phyloP scores from a whole-genome alignment of 352 stramenopile species.

The Pythium dissotocum region DNA sequence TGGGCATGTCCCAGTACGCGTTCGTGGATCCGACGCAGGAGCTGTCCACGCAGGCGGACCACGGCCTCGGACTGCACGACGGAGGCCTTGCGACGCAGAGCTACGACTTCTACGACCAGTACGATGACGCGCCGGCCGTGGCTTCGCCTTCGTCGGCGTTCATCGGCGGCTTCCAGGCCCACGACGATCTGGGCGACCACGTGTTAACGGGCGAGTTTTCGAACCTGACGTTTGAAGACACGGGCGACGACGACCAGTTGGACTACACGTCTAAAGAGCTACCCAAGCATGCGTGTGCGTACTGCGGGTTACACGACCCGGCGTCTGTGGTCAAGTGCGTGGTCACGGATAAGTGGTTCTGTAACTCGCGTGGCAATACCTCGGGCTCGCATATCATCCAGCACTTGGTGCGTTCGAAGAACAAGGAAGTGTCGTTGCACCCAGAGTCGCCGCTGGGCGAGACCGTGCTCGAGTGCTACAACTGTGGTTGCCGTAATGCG shows the following conservation, averaged over 20 bases:
- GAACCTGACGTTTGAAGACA: slow-evolving; percentile 71
- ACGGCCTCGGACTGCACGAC: slow-evolving; percentile 10
- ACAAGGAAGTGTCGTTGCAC: slow-evolving; percentile 91
- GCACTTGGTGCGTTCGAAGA: slow-evolving; percentile 95
- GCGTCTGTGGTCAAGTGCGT: slow-evolving; percentile 97
- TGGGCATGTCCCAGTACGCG: slow-evolving; percentile 43
- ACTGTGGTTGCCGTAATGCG: slow-evolving; percentile 97
- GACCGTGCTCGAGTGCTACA: slow-evolving; percentile 99
- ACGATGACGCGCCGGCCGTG: slow-evolving; percentile 30
- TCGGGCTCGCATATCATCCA: slow-evolving; percentile 97
- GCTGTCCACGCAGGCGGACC: slow-evolving; percentile 36
- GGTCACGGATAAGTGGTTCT: slow-evolving; percentile 97
- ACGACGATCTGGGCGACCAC: slow-evolving; percentile 23
- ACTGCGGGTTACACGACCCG: slow-evolving; percentile 97
- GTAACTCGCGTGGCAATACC: slow-evolving; percentile 95
- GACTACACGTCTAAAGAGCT: slow-evolving; percentile 77
- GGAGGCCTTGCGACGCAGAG: slow-evolving; percentile 12
- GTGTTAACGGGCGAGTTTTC: slow-evolving; percentile 51
- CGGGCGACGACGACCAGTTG: slow-evolving; percentile 64
- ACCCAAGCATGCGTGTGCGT: slow-evolving; percentile 93
- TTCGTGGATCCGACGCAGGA: slow-evolving; percentile 66
- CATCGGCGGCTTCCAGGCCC: slow-evolving; percentile 39
- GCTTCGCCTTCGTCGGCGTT: slow-evolving; percentile 5
- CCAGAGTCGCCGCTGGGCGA: slow-evolving; percentile 96
- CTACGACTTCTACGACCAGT: slow-evolving; percentile 72